These are phyloP conservation scores for Cadophora gregata DNA, from an alignment of 2,329 filamentous ascomycete species.

Conservation along the genomic window DNA sequence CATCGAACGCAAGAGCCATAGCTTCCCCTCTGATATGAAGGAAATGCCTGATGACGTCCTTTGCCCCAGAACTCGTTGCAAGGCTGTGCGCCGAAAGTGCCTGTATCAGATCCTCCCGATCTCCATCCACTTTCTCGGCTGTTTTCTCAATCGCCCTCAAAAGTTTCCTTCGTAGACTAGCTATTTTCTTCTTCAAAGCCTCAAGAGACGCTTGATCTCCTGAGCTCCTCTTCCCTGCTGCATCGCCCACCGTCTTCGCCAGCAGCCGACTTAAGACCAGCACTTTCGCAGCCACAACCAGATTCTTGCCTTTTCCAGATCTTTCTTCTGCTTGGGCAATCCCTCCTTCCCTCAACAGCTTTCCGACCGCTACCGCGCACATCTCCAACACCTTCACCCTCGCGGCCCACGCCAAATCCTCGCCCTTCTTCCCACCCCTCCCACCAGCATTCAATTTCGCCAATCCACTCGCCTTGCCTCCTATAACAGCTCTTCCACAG, in stretches of 20 bases:
- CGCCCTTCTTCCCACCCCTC: slow-evolving; percentile 39
- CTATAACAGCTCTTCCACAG: slow-evolving; percentile 76
- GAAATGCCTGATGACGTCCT: slow-evolving; percentile 81
- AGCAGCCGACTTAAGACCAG: slow-evolving; percentile 78
- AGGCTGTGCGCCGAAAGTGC: slow-evolving; percentile 84
- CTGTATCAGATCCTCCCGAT: slow-evolving; percentile 64
- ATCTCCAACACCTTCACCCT: slow-evolving; percentile 57
- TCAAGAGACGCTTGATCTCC: slow-evolving; percentile 53
- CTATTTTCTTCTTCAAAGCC: slow-evolving; percentile 67
- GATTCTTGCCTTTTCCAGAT: slow-evolving; percentile 44
- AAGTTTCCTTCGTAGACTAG: slow-evolving; percentile 66
- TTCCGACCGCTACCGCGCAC: slow-evolving; percentile 56
- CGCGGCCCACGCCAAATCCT: slow-evolving; percentile 45
- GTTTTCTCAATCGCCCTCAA: slow-evolving; percentile 72
- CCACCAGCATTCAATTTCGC: slow-evolving; percentile 50
- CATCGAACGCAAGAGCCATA: slow-evolving; percentile 67
- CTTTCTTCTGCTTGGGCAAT: slow-evolving; percentile 42
- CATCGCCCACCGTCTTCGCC: slow-evolving; percentile 71
- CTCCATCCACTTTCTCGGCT: slow-evolving; percentile 61
- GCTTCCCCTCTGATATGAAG: slow-evolving; percentile 73
- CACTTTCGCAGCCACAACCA: slow-evolving; percentile 70
- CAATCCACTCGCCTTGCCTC: slow-evolving; percentile 67
- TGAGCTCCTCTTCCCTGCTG: slow-evolving; percentile 47
- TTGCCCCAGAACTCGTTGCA: slow-evolving; percentile 77
- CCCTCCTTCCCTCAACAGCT: slow-evolving; percentile 51